Percentiles rank a stretch among this genome's conserved stretches.
These are phyloP conservation scores for Solioccasus polychromus DNA, from an alignment of 768 basidiomycete species.

Conservation along the genomic window DNA sequence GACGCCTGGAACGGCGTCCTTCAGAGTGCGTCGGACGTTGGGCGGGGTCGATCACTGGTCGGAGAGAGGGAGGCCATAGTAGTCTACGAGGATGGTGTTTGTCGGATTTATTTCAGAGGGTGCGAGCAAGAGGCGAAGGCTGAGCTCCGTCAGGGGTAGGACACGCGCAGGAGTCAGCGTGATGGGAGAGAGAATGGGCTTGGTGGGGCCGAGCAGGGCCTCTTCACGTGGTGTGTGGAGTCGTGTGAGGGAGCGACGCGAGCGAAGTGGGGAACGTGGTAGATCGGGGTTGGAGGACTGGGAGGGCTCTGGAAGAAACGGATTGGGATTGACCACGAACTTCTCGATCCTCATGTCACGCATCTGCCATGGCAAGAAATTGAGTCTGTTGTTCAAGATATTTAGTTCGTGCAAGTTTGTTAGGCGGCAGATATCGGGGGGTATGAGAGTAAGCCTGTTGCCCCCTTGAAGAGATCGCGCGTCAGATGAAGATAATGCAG, in stretches of 20 bases:
- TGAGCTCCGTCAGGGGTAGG: constrained; percentile 36
- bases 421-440: constrained; percentile 59
- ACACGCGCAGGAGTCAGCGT: constrained; percentile 17
- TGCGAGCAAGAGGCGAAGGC: constrained; percentile 37
- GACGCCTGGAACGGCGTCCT: constrained; percentile 28
- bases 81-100: constrained; percentile 17
- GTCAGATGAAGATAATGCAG: background rate
- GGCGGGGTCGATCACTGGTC: constrained; percentile 27
- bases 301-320: constrained; percentile 44
- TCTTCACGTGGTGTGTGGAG: constrained; percentile 9
- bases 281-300: background rate
- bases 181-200: constrained; percentile 19
- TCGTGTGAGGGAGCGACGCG: constrained; percentile 15
- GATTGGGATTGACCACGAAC: constrained; percentile 57
- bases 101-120: constrained; percentile 12
- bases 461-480: constrained; percentile 38
- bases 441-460: constrained; percentile 55
- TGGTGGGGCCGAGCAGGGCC: background rate
- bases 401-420: constrained; percentile 57
- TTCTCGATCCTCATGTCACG: constrained; percentile 48
- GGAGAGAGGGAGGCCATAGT: constrained; percentile 31
- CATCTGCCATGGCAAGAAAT: constrained; percentile 65
- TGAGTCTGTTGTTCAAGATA: constrained; percentile 54
- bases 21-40: constrained; percentile 23
- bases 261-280: constrained; percentile 1